Evolutionary conservation across 345 rosid species (phyloP).

Genomic region (Aquilaria malaccensis): DNA sequence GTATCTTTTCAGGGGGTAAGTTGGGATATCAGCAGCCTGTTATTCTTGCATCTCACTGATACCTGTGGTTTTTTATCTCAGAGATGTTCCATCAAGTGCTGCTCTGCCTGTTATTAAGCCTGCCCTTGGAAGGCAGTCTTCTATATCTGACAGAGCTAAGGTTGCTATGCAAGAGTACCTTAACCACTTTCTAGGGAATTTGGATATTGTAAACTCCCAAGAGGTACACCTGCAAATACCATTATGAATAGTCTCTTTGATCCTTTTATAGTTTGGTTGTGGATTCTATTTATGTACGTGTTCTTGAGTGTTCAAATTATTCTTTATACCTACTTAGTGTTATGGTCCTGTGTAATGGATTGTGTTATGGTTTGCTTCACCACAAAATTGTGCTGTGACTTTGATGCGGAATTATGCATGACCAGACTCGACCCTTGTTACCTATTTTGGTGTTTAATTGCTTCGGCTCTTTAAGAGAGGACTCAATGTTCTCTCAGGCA

Average conservation of each 20-base stretch:
- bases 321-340: too few species aligned
- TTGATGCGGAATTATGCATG: too few species aligned
- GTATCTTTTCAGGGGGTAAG: not conserved
- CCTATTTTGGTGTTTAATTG: too few species aligned
- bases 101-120: constrained; percentile 94
- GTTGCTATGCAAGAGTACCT: constrained; percentile 94
- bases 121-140: constrained; percentile 79
- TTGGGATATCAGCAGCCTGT: too few species aligned
- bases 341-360: too few species aligned
- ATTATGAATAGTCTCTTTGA: not conserved
- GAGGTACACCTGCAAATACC: constrained; percentile 51
- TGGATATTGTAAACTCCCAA: constrained; percentile 90
- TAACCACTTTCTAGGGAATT: constrained; percentile 86
- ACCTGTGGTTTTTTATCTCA: constrained; percentile 43
- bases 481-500: too few species aligned
- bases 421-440: too few species aligned
- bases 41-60: constrained; percentile 12
- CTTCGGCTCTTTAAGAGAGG: too few species aligned
- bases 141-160: constrained; percentile 87
- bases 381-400: too few species aligned
- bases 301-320: too few species aligned
- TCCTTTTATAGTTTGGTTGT: constrained; percentile 9
- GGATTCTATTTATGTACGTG: constrained; percentile 9
- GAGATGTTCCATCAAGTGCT: constrained; percentile 98
- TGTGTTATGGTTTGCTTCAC: too few species aligned